Evolutionary conservation across 2,329 filamentous ascomycete species (phyloP), one percentile per base, ranked within the genome.

Genomic region (Emmonsiellopsis sp.): DNA sequence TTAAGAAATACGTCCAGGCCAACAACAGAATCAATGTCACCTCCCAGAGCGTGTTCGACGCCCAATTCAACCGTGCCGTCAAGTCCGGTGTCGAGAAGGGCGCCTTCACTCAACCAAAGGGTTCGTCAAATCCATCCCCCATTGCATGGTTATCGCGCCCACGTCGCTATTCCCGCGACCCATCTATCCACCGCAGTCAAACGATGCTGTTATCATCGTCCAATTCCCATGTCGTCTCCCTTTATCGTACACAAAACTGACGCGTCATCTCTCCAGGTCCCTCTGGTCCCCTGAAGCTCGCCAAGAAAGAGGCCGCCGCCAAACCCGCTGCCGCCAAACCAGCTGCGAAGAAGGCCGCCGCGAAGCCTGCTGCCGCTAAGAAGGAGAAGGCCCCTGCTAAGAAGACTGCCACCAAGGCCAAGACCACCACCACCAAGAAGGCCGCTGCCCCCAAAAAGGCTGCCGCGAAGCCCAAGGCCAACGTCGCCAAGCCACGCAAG

Each of bases 281-380:
- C 56, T 95, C 90, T 59, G 90, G 90, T 57, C 87, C 89, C 62
- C 89, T 93, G 73, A 95, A 95, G 85, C 85, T 95, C 56, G 86
- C 86, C 56, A 92, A 92, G 84, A 90, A 89, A 78, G 79, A 81
- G 53, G 54, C 67, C 52, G 64, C 65, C 58, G 65, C 70, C 47
- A 71, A 78, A 70, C 69, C 75, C 30, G 42, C 55, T 42, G 15
- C 54, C 34, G 40, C 71, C 57, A 72, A 74, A 51, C n/a, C 62
- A 20, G 58, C 62, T 59, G 65, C 67, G 44, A 61, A 68, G 44
- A 43, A 52, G 16, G 41, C 40, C 10, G 30, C 45, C 31, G 38
- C 67, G 56, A 70, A 72, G 58, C 54, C 63, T 44, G 59, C 63
- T 48, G 58, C 65, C 46, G 51, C 62, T 16, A 68, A 69, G 62